phyloP scores from a whole-genome alignment of 768 basidiomycete species.

The Dictyophora rubrovolvata region DNA sequence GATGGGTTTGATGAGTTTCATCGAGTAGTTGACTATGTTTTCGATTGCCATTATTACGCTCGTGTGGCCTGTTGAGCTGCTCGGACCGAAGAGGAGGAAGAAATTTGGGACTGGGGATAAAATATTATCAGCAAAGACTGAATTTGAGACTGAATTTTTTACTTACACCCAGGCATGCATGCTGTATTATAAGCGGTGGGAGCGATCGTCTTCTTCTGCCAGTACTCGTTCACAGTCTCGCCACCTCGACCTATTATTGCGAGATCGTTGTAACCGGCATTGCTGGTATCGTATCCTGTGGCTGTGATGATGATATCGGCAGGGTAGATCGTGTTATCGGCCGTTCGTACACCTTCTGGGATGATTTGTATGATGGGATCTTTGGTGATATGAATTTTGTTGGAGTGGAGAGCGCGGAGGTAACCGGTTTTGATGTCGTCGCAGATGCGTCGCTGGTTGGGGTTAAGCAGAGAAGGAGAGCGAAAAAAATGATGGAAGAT shows the following conservation, averaged over 20 bases:
- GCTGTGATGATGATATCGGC: slow-evolving; percentile 18
- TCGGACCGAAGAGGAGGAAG: slow-evolving; percentile 16
- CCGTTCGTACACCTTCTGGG: slow-evolving; percentile 11
- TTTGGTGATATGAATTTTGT: slow-evolving; percentile 14
- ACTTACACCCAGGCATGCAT: slow-evolving; percentile 4
- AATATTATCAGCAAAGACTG: no score
- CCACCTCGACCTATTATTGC: slow-evolving; percentile 12
- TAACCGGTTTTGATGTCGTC: slow-evolving; percentile 14
- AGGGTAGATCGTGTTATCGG: slow-evolving; percentile 5
- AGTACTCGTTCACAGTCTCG: slow-evolving; percentile 9
- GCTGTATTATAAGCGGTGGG: slow-evolving; percentile 10
- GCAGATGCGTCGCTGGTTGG: slow-evolving; percentile 13
- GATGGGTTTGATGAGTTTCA: slow-evolving; percentile 12
- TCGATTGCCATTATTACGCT: slow-evolving; percentile 16
- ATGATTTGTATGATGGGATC: slow-evolving; percentile 11
- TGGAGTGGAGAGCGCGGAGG: slow-evolving; percentile 10
- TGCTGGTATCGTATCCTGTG: slow-evolving; percentile 7
- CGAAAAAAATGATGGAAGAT: no score
- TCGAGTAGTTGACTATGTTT: slow-evolving; percentile 4
- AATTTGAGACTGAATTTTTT: background rate
- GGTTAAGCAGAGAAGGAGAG: background rate
- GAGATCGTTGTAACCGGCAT: slow-evolving; percentile 8
- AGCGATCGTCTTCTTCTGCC: slow-evolving; percentile 8
- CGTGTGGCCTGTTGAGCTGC: slow-evolving; percentile 16
- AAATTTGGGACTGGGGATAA: slow-evolving; percentile 11